phyloP scores from a whole-genome alignment of 2,329 filamentous ascomycete species.

The Achaetomium macrosporum region DNA sequence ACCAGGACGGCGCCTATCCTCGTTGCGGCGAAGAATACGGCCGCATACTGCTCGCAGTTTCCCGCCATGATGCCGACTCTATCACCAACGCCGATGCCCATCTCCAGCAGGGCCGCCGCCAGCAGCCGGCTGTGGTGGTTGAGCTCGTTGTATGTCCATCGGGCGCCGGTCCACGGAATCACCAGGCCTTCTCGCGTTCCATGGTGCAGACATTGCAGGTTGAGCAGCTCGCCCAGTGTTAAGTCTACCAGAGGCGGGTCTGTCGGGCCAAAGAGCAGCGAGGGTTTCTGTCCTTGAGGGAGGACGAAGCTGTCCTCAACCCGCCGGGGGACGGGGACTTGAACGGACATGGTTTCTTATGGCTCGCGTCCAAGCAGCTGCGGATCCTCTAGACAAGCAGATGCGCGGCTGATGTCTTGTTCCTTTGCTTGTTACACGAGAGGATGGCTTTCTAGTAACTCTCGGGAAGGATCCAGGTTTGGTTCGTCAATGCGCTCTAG shows the following conservation, averaged over 20 bases:
- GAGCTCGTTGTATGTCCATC: slow-evolving; percentile 66
- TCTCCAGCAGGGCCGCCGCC: slow-evolving; percentile 59
- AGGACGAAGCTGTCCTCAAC: slow-evolving; percentile 16
- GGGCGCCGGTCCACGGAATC: slow-evolving; percentile 67
- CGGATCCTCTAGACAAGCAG: no score
- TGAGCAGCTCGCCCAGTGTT: slow-evolving; percentile 66
- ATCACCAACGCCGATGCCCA: slow-evolving; percentile 63
- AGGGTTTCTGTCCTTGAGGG: slow-evolving; percentile 35
- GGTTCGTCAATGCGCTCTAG: not conserved
- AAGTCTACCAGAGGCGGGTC: slow-evolving; percentile 65
- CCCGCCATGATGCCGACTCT: slow-evolving; percentile 71
- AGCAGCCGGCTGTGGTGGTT: slow-evolving; percentile 56
- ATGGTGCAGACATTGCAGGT: slow-evolving; percentile 62
- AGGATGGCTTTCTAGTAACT: not conserved
- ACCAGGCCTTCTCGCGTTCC: slow-evolving; percentile 62
- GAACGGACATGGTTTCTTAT: slow-evolving; percentile 15
- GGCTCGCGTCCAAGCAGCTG: no score
- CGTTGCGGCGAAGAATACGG: slow-evolving; percentile 67
- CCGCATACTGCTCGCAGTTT: slow-evolving; percentile 75
- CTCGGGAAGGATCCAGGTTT: not conserved
- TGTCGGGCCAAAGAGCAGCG: slow-evolving; percentile 62
- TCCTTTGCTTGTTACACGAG: not conserved
- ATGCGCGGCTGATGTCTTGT: not conserved
- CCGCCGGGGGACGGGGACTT: slow-evolving; percentile 7
- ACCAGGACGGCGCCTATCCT: slow-evolving; percentile 64